Base-by-base conservation (phyloP, 2,329 filamentous ascomycete genomes). In the Calonectria multiphialidica region DNA sequence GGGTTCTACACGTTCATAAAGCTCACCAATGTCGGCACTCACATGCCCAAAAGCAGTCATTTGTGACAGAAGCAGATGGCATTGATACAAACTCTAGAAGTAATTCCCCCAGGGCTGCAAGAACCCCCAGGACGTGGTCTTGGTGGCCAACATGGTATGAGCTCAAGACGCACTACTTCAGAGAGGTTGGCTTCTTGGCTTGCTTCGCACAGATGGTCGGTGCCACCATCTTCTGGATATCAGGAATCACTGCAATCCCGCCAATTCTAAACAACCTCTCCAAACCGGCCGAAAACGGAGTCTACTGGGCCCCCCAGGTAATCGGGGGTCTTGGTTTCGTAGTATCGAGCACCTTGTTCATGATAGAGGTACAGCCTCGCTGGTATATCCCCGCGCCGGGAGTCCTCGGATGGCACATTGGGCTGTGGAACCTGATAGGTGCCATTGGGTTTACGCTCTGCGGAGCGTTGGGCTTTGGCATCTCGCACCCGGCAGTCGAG, bases 381-480 rank as follows among this genome's bases (percentile, higher is more conserved):
- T 94, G 92, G 92, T 93, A 89, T 76, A 82, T 84, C 15, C 91
- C 92, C 0, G 89, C 90, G 0, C 85, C 84, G 4, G 78, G 81
- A 3, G 84, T 90, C 0, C 84, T 94, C 1, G 92, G 92, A 4
- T 93, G 92, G 92, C 90, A 93, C 80, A 89, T 94, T 75, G 92
- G 90, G 0, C 81, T 88, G 10, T 93, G 91, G 90, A 93, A 93
- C 76, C 80, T 92, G 2, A 83, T 93, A 23, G 92, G 92, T 1
- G 88, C 88, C 2, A 77, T 93, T 28, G 91, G 91, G 0, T 93
- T 93, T 78, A 92, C 90, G 6, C 83, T 91, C 0, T 91, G 89
- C 72, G 90, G 89, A n/a, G 89, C 87, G 2, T 78, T 91, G 35
- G 90, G 89, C 0, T 90, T 88, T 66, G 88, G 82, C 13, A 80